Base-by-base conservation (phyloP, 345 rosid genomes). In the Acer negundo region DNA sequence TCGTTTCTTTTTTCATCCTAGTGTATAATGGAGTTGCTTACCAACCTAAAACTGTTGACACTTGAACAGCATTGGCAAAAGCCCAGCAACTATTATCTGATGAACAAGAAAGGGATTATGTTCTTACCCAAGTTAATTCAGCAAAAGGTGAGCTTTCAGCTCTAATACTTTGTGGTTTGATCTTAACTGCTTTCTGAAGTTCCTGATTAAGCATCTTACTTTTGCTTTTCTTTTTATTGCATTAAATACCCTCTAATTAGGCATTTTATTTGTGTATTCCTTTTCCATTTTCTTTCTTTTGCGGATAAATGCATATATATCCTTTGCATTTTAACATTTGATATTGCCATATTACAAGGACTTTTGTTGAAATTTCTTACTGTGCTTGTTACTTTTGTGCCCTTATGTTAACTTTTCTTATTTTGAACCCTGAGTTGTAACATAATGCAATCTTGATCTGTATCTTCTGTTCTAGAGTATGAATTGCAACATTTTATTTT, bases 51-150 rank as follows among this genome's bases (percentile, higher is more conserved):
- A 42, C 73, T 73, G 61, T 82, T 84, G 40, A 80, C 79, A 78
- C 84, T 16, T 82, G 79, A 78, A 82, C 88, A 96, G 99, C 97
- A 26, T 85, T 96, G 83, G 98, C 98, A 59, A 94, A 96, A 82
- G 98, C 99, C 49, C 99, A 96, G 61, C 95, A 92, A 51, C 89
- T 94, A 58, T 78, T 94, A 77, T 91, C 90, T 53, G 88, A 94
- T 77, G 84, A 91, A 78, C 93, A 96, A 83, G 98, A 96, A 88
- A 87, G 99, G 85, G 97, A 84, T 81, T 94, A 96, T 80, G 59
- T 96, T 82, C 94, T 94, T 80, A 84, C 84, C 58, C 98, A 94
- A 87, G 98, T 94, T 59, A 86, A 74, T 78, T 89, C 97, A 74
- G 98, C 99, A 12, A 96, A 91, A 91, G 97, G 99, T 92, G 24